phyloP scores from a whole-genome alignment of 139 green algal genomes.

The Microglena sp. region DNA sequence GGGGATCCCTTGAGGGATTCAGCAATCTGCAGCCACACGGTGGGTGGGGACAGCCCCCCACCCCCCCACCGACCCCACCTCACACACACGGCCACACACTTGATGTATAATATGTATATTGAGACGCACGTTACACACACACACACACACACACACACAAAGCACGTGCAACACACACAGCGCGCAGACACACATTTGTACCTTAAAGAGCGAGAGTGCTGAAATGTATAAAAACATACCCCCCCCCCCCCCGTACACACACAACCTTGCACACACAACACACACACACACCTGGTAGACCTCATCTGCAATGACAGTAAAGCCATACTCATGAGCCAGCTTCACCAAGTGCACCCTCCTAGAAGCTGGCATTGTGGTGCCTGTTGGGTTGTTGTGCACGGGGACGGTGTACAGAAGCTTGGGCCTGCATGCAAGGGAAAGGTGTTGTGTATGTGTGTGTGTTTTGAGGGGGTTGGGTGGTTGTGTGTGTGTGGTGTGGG shows the following conservation, averaged over 20 bases:
- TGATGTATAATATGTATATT: background rate
- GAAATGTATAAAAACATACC: background rate
- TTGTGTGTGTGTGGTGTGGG: too few species aligned
- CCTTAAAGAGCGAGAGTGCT: background rate
- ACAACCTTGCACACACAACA: too few species aligned
- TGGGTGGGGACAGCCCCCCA: too few species aligned
- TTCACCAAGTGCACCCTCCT: conserved; percentile 19
- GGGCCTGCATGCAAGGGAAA: background rate
- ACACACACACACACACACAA: background rate
- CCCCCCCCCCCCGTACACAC: background rate
- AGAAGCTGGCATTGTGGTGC: conserved; percentile 1
- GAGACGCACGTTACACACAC: background rate
- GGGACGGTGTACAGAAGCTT: conserved; percentile 39
- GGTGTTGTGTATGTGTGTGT: background rate
- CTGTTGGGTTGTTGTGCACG: conserved; percentile 34
- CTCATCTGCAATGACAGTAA: conserved; percentile 36
- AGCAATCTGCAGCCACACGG: too few species aligned
- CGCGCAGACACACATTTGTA: background rate
- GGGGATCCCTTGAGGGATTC: too few species aligned
- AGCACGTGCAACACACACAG: background rate
- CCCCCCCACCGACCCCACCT: too few species aligned
- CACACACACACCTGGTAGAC: conserved; percentile 30
- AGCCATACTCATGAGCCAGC: conserved; percentile 24
- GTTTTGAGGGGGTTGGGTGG: too few species aligned
- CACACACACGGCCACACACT: too few species aligned